A percentile compares a stretch with the other conserved stretches of the same genome.
Conservation (phyloP, 805 yeast species). For the Pichia gijzeniarum region DNA sequence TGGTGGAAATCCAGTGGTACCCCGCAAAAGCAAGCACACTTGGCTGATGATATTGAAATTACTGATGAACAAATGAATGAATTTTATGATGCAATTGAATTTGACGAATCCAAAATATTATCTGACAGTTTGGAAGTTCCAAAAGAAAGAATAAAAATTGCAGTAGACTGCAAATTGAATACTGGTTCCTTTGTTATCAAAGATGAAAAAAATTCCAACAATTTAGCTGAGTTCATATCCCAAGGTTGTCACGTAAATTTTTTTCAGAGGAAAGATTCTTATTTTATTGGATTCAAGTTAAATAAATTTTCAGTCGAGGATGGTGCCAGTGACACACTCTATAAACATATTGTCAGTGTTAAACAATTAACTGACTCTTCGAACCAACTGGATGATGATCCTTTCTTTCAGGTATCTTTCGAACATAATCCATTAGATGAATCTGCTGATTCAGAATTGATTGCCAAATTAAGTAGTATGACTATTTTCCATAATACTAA, state of each 20-base stretch:
- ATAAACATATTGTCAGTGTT: slow-evolving; percentile 82
- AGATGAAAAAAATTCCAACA: slow-evolving; percentile 33
- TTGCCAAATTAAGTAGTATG: slow-evolving; percentile 75
- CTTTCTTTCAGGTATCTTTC: slow-evolving; percentile 75
- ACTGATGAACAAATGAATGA: slow-evolving; percentile 88
- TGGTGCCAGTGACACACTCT: slow-evolving; percentile 71
- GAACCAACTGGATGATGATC: slow-evolving; percentile 26
- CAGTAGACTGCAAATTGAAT: slow-evolving; percentile 59
- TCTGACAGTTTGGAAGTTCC: slow-evolving; percentile 59
- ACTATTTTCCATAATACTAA: slow-evolving; percentile 84
- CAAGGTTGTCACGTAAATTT: slow-evolving; percentile 75
- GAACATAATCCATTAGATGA: slow-evolving; percentile 84
- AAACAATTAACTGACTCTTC: slow-evolving; percentile 42
- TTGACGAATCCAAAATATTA: slow-evolving; percentile 55
- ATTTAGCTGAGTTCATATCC: slow-evolving; percentile 71
- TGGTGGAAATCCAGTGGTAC: slow-evolving; percentile 49
- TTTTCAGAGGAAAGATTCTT: slow-evolving; percentile 74
- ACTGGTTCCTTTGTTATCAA: slow-evolving; percentile 72
- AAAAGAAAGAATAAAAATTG: slow-evolving; percentile 61
- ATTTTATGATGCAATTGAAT: slow-evolving; percentile 88
- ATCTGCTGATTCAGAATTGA: slow-evolving; percentile 71
- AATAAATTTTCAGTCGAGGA: slow-evolving; percentile 84
- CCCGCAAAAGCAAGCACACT: slow-evolving; percentile 11
- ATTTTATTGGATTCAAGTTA: slow-evolving; percentile 61
- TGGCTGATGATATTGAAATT: slow-evolving; percentile 36